phyloP scores from a whole-genome alignment of 306 rosid genomes.

The Vicia faba region DNA sequence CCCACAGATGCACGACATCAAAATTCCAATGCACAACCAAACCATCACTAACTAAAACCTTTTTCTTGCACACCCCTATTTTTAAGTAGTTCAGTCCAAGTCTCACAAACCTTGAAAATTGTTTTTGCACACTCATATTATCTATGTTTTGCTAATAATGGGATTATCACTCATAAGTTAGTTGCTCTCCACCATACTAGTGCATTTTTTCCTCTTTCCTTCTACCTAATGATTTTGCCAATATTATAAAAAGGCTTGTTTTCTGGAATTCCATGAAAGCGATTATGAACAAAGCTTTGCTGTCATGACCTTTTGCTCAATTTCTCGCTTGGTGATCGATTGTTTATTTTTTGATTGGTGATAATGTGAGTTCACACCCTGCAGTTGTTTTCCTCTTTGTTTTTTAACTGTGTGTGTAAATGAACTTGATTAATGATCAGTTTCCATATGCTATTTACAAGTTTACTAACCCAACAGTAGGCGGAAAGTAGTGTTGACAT shows the following conservation, averaged over 20 bases:
- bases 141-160: constrained; percentile 1
- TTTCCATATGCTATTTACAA: constrained; percentile 21
- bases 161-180: not conserved
- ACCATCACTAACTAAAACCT: too few relatives aligned
- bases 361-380: constrained; percentile 9
- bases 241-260: constrained; percentile 27
- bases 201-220: not conserved
- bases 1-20: too few relatives aligned
- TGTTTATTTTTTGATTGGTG: constrained; percentile 15
- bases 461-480: constrained; percentile 13
- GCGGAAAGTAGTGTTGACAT: not conserved
- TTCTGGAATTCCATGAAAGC: constrained; percentile 28
- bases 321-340: constrained; percentile 6
- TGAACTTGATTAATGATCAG: constrained; percentile 26
- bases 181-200: constrained; percentile 1
- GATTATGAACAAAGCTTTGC: constrained; percentile 23
- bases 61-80: too few relatives aligned
- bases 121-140: not conserved
- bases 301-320: constrained; percentile 18
- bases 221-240: constrained; percentile 28
- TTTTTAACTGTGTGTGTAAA: constrained; percentile 25
- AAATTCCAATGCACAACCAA: too few relatives aligned
- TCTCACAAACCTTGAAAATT: too few relatives aligned
- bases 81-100: too few relatives aligned
- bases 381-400: constrained; percentile 27